Base-by-base conservation (phyloP, 768 basidiomycete species). In the Naganishia onofrii region DNA sequence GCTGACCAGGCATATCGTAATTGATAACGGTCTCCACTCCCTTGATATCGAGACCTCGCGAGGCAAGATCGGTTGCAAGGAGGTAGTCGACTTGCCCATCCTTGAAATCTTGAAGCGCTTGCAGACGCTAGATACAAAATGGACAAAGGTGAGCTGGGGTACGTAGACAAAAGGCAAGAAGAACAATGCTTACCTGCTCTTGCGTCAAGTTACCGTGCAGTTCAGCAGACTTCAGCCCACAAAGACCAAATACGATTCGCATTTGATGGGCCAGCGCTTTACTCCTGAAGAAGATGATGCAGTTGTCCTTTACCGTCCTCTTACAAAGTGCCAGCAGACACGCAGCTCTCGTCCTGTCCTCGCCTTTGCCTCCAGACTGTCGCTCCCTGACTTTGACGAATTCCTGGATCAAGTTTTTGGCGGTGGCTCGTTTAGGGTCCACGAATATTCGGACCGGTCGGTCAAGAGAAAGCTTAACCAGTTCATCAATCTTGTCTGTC, bases 251-350 rank as follows among this genome's bases (percentile, higher is more conserved):
- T 29, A 97, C 86, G 58, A 97, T 88, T 60, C 93, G 88, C 86
- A 98, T 90, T 81, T 98, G 94, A 84, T 98, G 96, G 10, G 94
- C 95, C 26, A 96, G 84, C 74, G 93, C 94, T 82, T 99, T 99
- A 82, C 93, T 97, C 55, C 94, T 87, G 76, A 97, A 87, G 83
- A 99, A 99, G 70, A 99, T 85, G 78, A 99, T 90, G 66, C 90
- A 92, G 64, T 88, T 86, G 36, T 86, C 85, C 77, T 87, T 88
- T 84, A 95, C 94, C 1, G 90, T 91, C 72, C 91, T 84, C 82
- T 90, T 90, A 84, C 96, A 97, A 60, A 98, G 83, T 0, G 92
- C 83, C 52, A 80, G 73, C 65, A 81, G 70, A 73, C 77, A 74
- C n/a, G 79, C 74, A 10, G 79, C 79, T 70, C 83, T 70, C 58